Conservation (phyloP, 2,329 filamentous ascomycete species). For the Penicillium sp. region DNA sequence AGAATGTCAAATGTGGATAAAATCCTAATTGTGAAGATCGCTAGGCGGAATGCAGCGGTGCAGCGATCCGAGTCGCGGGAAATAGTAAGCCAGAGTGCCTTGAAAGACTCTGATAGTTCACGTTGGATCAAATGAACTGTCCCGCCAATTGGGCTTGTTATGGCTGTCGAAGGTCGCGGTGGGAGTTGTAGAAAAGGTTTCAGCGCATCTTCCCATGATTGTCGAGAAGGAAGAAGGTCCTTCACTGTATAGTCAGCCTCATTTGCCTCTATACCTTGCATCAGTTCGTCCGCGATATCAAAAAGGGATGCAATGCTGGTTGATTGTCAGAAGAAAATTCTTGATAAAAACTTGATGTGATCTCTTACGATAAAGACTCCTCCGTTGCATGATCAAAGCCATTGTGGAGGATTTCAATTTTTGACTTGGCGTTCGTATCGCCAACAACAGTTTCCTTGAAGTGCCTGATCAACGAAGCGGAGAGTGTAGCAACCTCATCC, state of each 20-base stretch:
- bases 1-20: slow-evolving; percentile 43
- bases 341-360: not conserved
- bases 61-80: slow-evolving; percentile 62
- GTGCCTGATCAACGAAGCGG: slow-evolving; percentile 31
- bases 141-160: slow-evolving; percentile 68
- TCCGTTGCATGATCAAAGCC: slow-evolving; percentile 44
- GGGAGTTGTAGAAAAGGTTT: slow-evolving; percentile 44
- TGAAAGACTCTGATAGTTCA: slow-evolving; percentile 24
- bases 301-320: slow-evolving; percentile 53
- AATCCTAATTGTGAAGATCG: slow-evolving; percentile 61
- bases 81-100: slow-evolving; percentile 29
- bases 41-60: slow-evolving; percentile 68
- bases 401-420: slow-evolving; percentile 50
- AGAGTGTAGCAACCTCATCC: slow-evolving; percentile 46
- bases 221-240: slow-evolving; percentile 57
- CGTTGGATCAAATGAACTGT: slow-evolving; percentile 57
- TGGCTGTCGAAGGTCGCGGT: slow-evolving; percentile 56
- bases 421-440: slow-evolving; percentile 41
- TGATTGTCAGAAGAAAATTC: slow-evolving; percentile 23
- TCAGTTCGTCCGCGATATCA: slow-evolving; percentile 47
- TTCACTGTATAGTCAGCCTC: slow-evolving; percentile 25
- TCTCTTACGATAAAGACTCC: slow-evolving; percentile 44
- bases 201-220: slow-evolving; percentile 62
- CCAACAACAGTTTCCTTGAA: slow-evolving; percentile 36
- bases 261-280: slow-evolving; percentile 32